These are phyloP conservation scores for Serendipita sp. DNA, from an alignment of 768 basidiomycete genomes.

Conservation along the genomic window DNA sequence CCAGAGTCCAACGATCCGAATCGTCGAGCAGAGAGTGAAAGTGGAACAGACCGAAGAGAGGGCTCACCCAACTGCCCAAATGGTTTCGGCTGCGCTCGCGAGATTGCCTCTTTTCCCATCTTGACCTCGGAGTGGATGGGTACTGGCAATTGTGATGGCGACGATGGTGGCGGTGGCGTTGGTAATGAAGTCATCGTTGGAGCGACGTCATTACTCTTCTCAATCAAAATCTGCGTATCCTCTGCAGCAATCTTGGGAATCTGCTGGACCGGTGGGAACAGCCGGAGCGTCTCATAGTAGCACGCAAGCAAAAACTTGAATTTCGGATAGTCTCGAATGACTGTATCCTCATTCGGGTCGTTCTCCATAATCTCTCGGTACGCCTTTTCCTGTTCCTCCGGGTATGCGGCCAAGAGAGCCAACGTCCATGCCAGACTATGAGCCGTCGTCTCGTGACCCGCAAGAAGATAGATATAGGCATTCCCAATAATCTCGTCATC, in stretches of 20 bases:
- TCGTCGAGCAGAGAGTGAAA: no score
- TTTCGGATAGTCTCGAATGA: constrained; percentile 5
- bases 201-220: not conserved
- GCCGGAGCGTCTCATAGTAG: not conserved
- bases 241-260: constrained; percentile 4
- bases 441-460: constrained; percentile 31
- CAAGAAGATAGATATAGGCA: constrained; percentile 1
- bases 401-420: constrained; percentile 30
- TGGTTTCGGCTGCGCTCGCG: no score
- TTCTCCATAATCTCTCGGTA: constrained; percentile 29
- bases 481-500: constrained; percentile 2
- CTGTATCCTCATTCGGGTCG: constrained; percentile 16
- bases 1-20: not conserved
- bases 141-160: not conserved
- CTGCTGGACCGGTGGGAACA: constrained; percentile 1
- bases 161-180: no score
- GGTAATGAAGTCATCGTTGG: no score
- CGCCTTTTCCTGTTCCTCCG: constrained; percentile 34
- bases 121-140: not conserved
- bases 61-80: no score
- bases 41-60: no score
- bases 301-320: not conserved
- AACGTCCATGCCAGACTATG: constrained; percentile 33
- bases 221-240: constrained; percentile 3
- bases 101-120: not conserved